Evolutionary conservation across 2,329 filamentous ascomycete genomes (phyloP), one percentile per base, ranked within the genome.

Genomic region (Venturia asperata): DNA sequence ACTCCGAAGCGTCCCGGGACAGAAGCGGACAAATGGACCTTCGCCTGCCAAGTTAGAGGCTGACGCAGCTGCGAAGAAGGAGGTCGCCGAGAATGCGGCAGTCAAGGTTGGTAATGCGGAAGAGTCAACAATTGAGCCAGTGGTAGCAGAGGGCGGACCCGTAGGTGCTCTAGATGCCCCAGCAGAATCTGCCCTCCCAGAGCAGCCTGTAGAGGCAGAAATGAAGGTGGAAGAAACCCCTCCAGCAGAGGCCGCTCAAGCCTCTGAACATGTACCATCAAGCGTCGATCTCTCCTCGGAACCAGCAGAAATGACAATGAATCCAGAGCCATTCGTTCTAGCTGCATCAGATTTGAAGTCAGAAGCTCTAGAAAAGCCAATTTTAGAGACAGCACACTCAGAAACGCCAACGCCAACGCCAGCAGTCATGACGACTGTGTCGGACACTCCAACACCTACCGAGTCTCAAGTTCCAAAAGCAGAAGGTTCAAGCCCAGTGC

Each of bases 21-120:
- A 96, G 74, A 92, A 92, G 75, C 76, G 83, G 0, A 73, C 92
- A 65, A 93, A 93, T 73, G 90, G 90, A 3, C 83, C 82, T 69
- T 84, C 87, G 10, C 85, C 86, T 0, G 81, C 78, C 67, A 75
- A 77, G 52, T 74, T 74, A 17, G 71, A 73, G 55, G 68, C 68
- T 27, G 72, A 76, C n/a, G 72, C 75, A 67, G 64, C 67, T 15
- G 64, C 69, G 3, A 68, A 69, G 13, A 63, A 69, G 43, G 67
- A 70, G 56, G 39, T 65, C 69, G 69, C 71, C 61, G 64, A 72
- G 27, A 43, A n/a, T 61, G 30, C 24, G 19, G 52, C 64, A 41
- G 67, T 62, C 34, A 65, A 67, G 52, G 27, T 41, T 27, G 15
- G 42, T 11, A 17, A 27, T 5, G 66, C 68, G 2, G 68, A 70